Percentiles rank a stretch among this genome's conserved stretches.
These are phyloP conservation scores for Stereum hirsutum DNA, from an alignment of 1,284 basidiomycete genomes.

Conservation along the genomic window DNA sequence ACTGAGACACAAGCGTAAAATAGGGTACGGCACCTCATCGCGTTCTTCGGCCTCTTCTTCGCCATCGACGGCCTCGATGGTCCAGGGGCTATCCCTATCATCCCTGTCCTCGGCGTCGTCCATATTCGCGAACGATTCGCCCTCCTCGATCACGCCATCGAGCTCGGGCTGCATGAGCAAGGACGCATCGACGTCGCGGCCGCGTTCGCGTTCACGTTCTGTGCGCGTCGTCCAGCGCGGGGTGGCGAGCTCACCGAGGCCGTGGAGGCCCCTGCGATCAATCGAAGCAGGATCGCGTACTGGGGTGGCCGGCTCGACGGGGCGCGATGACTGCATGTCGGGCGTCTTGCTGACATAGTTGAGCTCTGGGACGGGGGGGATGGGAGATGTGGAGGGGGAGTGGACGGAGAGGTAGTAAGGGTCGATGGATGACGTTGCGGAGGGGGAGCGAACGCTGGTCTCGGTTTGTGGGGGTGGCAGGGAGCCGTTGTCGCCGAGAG, in stretches of 20 bases:
- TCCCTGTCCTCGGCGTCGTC: constrained; percentile 28
- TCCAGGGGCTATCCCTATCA: constrained; percentile 72
- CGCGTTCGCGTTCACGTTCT: constrained; percentile 24
- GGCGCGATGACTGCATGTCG: constrained; percentile 26
- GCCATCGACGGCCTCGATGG: constrained; percentile 76
- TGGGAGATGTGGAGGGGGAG: constrained; percentile 55
- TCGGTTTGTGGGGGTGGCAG: constrained; percentile 24
- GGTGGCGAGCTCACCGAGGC: constrained; percentile 96
- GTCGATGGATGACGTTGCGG: constrained; percentile 69
- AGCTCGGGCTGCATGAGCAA: constrained; percentile 28
- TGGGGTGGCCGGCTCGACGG: constrained; percentile 57
- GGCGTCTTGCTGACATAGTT: constrained; percentile 29
- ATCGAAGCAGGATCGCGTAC: constrained; percentile 72
- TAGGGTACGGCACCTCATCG: constrained; percentile 58
- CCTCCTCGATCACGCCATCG: constrained; percentile 35
- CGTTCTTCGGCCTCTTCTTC: constrained; percentile 59
- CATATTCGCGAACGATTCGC: constrained; percentile 31
- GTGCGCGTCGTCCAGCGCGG: constrained; percentile 81
- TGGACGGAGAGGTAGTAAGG: constrained; percentile 73
- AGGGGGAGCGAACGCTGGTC: constrained; percentile 40
- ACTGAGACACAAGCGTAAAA: constrained; percentile 12
- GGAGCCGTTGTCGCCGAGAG: constrained; percentile 21
- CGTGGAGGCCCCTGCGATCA: constrained; percentile 84
- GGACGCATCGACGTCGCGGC: too few species aligned
- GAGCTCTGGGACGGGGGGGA: constrained; percentile 35